phyloP scores from a whole-genome alignment of 1,139 yeast species.

The Hansenula sp. region DNA sequence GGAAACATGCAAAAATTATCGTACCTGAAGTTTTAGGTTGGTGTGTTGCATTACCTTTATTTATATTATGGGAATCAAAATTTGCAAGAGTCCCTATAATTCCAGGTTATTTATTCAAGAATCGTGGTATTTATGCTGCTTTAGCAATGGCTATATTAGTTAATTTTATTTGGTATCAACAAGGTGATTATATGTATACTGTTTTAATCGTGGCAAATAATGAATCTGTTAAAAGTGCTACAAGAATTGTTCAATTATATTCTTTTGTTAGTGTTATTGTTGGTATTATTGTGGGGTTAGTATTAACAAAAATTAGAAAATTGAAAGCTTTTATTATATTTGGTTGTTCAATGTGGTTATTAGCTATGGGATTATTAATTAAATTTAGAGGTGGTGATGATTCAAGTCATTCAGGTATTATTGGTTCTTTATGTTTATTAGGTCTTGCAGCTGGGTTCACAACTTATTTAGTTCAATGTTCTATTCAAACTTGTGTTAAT shows the following conservation, averaged over 20 bases:
- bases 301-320: constrained; percentile 45
- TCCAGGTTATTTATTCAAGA: constrained; percentile 48
- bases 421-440: constrained; percentile 57
- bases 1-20: constrained; percentile 53
- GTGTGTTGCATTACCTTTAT: constrained; percentile 43
- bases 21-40: constrained; percentile 62
- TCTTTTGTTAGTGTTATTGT: constrained; percentile 61
- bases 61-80: constrained; percentile 50
- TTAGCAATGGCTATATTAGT: constrained; percentile 46
- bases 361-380: constrained; percentile 52
- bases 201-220: constrained; percentile 56
- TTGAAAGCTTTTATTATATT: constrained; percentile 55
- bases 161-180: constrained; percentile 61
- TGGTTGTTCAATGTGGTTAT: constrained; percentile 50
- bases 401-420: constrained; percentile 46
- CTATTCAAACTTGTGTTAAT: constrained; percentile 54
- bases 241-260: constrained; percentile 57
- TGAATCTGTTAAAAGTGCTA: constrained; percentile 52
- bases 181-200: constrained; percentile 62
- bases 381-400: constrained; percentile 46
- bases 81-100: constrained; percentile 47
- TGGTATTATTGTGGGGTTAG: constrained; percentile 52
- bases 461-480: constrained; percentile 43
- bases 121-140: constrained; percentile 63
- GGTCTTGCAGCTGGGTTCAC: constrained; percentile 74